These are phyloP conservation scores for Cymodocea nodosa DNA, from an alignment of 116 monocot genomes.

Conservation along the genomic window DNA sequence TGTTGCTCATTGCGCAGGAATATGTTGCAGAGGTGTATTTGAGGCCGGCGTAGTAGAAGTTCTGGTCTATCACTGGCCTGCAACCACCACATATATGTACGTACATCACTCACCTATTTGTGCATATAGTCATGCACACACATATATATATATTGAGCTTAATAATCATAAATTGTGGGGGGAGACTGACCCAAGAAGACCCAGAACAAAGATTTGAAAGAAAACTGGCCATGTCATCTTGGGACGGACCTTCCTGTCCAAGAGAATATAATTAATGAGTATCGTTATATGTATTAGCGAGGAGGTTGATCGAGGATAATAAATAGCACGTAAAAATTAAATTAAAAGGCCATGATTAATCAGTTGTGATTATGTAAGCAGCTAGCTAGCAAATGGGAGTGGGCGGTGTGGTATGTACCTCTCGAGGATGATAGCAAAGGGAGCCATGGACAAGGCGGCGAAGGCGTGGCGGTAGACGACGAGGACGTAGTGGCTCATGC, in stretches of 20 bases:
- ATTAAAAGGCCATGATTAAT: too few relatives aligned
- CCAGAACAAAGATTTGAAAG: constrained; percentile 69
- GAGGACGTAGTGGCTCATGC: constrained; percentile 93
- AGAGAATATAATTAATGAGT: too few relatives aligned
- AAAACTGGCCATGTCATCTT: constrained; percentile 61
- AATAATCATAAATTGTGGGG: too few relatives aligned
- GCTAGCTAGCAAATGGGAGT: too few relatives aligned
- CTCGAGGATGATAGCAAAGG: constrained; percentile 79
- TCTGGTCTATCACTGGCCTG: constrained; percentile 63
- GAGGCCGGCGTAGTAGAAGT: constrained; percentile 56
- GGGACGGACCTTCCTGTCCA: constrained; percentile 78
- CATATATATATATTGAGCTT: neutral
- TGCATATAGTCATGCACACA: neutral
- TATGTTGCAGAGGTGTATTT: constrained; percentile 59
- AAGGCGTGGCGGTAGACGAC: constrained; percentile 97
- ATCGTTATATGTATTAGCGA: too few relatives aligned
- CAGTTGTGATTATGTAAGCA: too few relatives aligned
- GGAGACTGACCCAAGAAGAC: constrained; percentile 62
- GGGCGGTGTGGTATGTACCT: too few relatives aligned
- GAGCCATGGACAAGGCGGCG: constrained; percentile 71
- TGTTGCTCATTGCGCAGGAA: constrained; percentile 69
- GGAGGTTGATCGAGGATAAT: too few relatives aligned
- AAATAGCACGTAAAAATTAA: too few relatives aligned
- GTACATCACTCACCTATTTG: too few relatives aligned
- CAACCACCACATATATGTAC: neutral